These are phyloP conservation scores for Mortierella sp. DNA, from an alignment of 371 early-diverging fungal genomes.

Conservation along the genomic window DNA sequence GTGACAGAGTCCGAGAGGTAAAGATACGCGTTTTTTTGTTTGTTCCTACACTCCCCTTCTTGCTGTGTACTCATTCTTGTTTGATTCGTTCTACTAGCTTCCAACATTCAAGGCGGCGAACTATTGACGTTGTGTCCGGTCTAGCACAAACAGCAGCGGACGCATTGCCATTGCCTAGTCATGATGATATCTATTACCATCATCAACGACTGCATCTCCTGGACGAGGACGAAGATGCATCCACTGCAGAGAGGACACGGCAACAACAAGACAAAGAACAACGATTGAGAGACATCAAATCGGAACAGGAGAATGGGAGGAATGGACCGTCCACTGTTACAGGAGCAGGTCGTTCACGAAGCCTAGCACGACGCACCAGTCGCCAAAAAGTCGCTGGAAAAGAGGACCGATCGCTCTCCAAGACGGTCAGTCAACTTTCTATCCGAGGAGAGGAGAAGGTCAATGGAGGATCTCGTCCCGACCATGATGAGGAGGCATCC, in stretches of 20 bases:
- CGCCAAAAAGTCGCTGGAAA: not conserved
- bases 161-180: conserved; percentile 45
- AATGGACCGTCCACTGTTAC: conserved; percentile 15
- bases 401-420: conserved; percentile 4
- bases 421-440: conserved; percentile 12
- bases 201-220: conserved; percentile 44
- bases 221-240: conserved; percentile 40
- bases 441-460: conserved; percentile 7
- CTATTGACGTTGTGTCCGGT: conserved; percentile 47
- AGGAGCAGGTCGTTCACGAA: conserved; percentile 13
- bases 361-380: conserved; percentile 32
- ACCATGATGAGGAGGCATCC: conserved; percentile 14
- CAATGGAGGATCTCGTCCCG: not conserved
- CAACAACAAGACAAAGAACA: conserved; percentile 28
- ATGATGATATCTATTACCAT: conserved; percentile 54
- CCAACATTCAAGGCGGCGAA: conserved; percentile 48
- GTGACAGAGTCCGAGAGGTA: conserved; percentile 51
- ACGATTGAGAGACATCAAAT: conserved; percentile 15
- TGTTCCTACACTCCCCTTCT: not conserved
- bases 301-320: conserved; percentile 7
- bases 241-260: too few relatives aligned
- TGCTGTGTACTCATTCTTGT: not conserved
- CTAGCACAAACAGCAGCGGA: conserved; percentile 51
- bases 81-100: conserved; percentile 14
- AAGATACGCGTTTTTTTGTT: not conserved